A percentile compares a stretch with the other conserved stretches of the same genome.
These are phyloP conservation scores for Alloascoidea africana DNA, from an alignment of 805 yeast species.

Conservation along the genomic window DNA sequence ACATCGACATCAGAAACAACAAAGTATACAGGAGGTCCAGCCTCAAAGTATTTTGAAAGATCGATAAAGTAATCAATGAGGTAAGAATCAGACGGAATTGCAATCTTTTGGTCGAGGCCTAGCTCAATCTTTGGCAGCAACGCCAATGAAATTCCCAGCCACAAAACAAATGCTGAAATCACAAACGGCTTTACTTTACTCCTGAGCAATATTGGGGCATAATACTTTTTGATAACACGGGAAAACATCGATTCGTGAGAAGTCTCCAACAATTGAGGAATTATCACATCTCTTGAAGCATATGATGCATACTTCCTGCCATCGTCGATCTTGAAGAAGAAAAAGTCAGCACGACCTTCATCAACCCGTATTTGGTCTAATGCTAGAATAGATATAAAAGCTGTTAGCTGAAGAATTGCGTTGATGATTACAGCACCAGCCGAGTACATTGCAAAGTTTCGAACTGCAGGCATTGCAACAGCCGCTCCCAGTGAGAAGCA, in stretches of 20 bases:
- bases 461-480: slow-evolving; percentile 93
- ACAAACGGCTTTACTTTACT: slow-evolving; percentile 31
- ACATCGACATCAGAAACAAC: slow-evolving; percentile 59
- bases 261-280: not conserved
- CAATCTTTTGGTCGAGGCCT: slow-evolving; percentile 84
- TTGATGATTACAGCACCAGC: slow-evolving; percentile 76
- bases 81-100: slow-evolving; percentile 74
- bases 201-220: slow-evolving; percentile 46
- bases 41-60: slow-evolving; percentile 53
- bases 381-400: slow-evolving; percentile 58
- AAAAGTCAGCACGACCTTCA: slow-evolving; percentile 39
- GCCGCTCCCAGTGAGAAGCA: slow-evolving; percentile 67
- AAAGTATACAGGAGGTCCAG: slow-evolving; percentile 88
- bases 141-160: slow-evolving; percentile 57
- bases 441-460: slow-evolving; percentile 83
- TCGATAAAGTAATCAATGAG: slow-evolving; percentile 70
- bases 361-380: slow-evolving; percentile 52
- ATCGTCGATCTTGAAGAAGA: slow-evolving; percentile 11
- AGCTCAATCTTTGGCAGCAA: slow-evolving; percentile 53
- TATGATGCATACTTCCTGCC: not conserved
- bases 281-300: slow-evolving; percentile 2
- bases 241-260: slow-evolving; percentile 20
- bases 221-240: slow-evolving; percentile 26
- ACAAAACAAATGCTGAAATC: slow-evolving; percentile 35
- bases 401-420: slow-evolving; percentile 64